Evolutionary conservation across 768 basidiomycete species (phyloP), one percentile per base, ranked within the genome.

Genomic region (Boletellus emodensis): DNA sequence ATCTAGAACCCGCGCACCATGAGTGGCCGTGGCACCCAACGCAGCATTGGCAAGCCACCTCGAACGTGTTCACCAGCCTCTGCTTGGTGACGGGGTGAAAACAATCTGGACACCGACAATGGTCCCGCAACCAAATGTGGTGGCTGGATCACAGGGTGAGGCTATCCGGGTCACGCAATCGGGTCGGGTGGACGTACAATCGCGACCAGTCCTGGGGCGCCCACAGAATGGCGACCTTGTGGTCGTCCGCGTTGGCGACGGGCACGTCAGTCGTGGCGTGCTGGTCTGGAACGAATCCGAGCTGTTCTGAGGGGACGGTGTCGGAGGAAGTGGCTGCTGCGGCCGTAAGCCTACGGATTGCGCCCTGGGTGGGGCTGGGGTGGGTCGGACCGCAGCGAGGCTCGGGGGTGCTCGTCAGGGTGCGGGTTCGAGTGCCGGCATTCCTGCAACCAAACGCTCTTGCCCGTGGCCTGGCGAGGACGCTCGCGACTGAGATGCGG

Each of bases 31-130:
- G 28, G 34, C 3, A 26, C 46, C 15, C 9, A 6, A 12, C 9
- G 4, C 9, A 30, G 41, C 5, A 7, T 24, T 3, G 28, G 55
- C 76, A 26, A 24, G 24, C 24, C 57, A 87, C 94, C 55, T 89
- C 83, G 56, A 87, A 91, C 1, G 94, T 92, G 61, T 89, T 84
- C 45, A 92, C 72, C 10, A 97, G 68, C n/a, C 94, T 78, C 67
- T 97, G 95, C 62, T 91, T 94, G 15, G 94, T 97, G 52, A 83
- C 64, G 0, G 85, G 73, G 67, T 97, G 94, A 62, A 90, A 94
- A 67, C 93, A 95, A 44, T 81, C 72, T 6, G 85, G 72, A 65
- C 93, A 96, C 32, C 93, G 78, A 64, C 95, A 98, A 57, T 97
- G 94, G 62, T 97, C 95, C 39, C 91, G 76, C 20, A 97, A 72